phyloP scores from a whole-genome alignment of 1,284 basidiomycete species.

The Schizophyllum commune region DNA sequence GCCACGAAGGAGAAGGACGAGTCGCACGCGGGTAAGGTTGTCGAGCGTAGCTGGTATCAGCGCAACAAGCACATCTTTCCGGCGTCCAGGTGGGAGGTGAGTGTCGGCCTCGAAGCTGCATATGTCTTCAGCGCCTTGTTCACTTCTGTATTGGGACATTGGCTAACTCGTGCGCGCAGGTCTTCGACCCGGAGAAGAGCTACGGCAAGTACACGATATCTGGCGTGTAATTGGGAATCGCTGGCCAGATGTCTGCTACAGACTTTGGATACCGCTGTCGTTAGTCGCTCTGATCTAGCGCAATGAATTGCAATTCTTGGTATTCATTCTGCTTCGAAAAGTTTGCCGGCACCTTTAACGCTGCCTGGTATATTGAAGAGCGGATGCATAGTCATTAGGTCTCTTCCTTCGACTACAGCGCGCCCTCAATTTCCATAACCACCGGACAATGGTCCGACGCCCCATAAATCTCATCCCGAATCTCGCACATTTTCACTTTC shows the following conservation, averaged over 20 bases:
- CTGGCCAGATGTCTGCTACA: no score
- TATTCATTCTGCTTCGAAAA: neutral
- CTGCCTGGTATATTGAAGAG: neutral
- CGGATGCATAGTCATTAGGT: neutral
- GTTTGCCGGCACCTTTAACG: neutral
- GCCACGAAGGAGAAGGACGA: conserved; percentile 97
- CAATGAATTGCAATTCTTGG: no score
- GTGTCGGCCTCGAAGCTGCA: conserved; percentile 16
- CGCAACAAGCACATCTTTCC: conserved; percentile 98
- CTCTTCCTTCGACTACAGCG: conserved; percentile 16
- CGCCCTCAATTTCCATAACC: conserved; percentile 57
- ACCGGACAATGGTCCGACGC: conserved; percentile 81
- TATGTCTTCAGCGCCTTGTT: neutral
- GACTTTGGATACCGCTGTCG: no score
- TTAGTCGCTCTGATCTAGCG: no score
- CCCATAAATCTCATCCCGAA: conserved; percentile 77
- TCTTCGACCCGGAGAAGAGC: conserved; percentile 88
- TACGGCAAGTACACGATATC: conserved; percentile 82
- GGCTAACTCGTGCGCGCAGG: conserved; percentile 29
- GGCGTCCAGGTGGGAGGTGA: conserved; percentile 87
- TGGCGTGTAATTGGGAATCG: neutral
- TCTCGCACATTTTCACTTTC: conserved; percentile 69
- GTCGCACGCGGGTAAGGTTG: conserved; percentile 97
- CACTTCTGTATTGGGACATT: no score
- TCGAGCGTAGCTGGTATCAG: conserved; percentile 94